phyloP scores from a whole-genome alignment of 2,329 filamentous ascomycete genomes.

The Penicillium digitatum region DNA sequence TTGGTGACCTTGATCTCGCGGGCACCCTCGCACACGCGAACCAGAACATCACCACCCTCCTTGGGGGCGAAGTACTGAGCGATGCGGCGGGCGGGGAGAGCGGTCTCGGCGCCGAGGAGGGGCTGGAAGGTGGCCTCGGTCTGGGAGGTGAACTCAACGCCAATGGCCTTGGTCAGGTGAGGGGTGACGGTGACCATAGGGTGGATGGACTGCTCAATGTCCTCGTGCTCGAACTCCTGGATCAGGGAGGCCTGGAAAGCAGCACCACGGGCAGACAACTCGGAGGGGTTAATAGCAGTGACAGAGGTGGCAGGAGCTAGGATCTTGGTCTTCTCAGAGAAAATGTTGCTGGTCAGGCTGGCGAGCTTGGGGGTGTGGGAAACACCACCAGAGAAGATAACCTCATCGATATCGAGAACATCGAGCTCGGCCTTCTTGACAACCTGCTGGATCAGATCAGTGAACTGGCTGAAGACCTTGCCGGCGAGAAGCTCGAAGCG shows the following conservation, averaged over 20 bases:
- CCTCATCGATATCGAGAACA: constrained; percentile 86
- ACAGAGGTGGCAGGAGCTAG: constrained; percentile 76
- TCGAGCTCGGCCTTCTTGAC: constrained; percentile 90
- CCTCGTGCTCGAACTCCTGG: constrained; percentile 86
- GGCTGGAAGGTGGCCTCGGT: constrained; percentile 69
- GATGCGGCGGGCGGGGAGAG: constrained; percentile 80
- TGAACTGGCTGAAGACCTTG: constrained; percentile 86
- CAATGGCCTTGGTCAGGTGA: constrained; percentile 83
- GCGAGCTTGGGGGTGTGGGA: constrained; percentile 94
- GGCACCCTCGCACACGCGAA: constrained; percentile 83
- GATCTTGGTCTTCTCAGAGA: constrained; percentile 73
- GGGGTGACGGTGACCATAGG: constrained; percentile 90
- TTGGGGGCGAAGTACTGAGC: constrained; percentile 72
- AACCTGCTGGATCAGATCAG: constrained; percentile 74
- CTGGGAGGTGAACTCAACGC: constrained; percentile 66
- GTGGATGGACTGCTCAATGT: constrained; percentile 95
- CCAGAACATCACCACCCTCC: constrained; percentile 78
- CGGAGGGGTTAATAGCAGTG: constrained; percentile 85
- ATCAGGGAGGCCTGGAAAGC: constrained; percentile 93
- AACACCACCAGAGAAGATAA: constrained; percentile 87
- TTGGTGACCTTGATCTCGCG: constrained; percentile 92
- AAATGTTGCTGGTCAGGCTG: constrained; percentile 70
- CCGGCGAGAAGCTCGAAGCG: constrained; percentile 85
- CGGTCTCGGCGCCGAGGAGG: constrained; percentile 79
- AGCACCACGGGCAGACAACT: constrained; percentile 81